Conservation (phyloP, 331 rosid species). For the Spiraea crenata region DNA sequence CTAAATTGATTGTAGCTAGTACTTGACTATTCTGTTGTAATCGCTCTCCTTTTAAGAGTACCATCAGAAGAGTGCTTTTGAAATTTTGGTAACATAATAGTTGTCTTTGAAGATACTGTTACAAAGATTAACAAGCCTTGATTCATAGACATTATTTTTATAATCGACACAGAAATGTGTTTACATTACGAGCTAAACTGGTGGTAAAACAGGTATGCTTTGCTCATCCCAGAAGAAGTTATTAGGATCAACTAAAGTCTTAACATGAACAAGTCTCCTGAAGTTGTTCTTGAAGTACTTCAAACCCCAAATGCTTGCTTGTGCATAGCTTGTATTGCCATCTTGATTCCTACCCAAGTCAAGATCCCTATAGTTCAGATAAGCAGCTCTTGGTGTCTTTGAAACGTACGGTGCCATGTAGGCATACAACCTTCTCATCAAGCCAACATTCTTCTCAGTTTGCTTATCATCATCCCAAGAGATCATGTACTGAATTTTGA, state of each 20-base stretch:
- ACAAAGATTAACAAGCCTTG: too few species aligned
- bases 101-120: too few species aligned
- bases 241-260: slow-evolving; percentile 34
- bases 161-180: too few species aligned
- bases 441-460: slow-evolving; percentile 9
- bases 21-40: too few species aligned
- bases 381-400: slow-evolving; percentile 33
- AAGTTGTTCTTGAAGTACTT: slow-evolving; percentile 40
- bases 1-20: too few species aligned
- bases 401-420: slow-evolving; percentile 38
- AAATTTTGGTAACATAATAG: too few species aligned
- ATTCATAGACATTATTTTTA: too few species aligned
- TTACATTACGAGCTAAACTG: background rate
- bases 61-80: too few species aligned
- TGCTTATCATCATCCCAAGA: slow-evolving; percentile 25
- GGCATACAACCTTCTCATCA: slow-evolving; percentile 21
- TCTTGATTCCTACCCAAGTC: slow-evolving; percentile 32
- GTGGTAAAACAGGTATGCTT: slow-evolving; percentile 23
- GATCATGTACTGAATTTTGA: slow-evolving; percentile 21
- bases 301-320: slow-evolving; percentile 32
- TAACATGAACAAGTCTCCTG: slow-evolving; percentile 29
- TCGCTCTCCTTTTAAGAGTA: too few species aligned
- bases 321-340: slow-evolving; percentile 16
- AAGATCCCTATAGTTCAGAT: slow-evolving; percentile 38
- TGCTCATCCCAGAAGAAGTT: slow-evolving; percentile 38